Evolutionary conservation across 106 monocot genomes (phyloP).

Genomic region (Allium fistulosum): DNA sequence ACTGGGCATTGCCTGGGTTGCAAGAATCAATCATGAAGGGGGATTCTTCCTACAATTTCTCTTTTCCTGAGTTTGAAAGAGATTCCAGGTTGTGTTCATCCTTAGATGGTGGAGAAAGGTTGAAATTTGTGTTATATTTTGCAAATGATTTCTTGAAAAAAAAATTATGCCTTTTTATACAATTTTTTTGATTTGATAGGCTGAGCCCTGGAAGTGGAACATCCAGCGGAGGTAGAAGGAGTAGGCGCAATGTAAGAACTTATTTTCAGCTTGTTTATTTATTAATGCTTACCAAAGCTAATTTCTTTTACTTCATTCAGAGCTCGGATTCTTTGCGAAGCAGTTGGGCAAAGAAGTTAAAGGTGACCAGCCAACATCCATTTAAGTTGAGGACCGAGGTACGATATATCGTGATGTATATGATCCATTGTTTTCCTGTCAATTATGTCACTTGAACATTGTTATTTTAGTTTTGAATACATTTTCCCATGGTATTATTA

Average conservation of each 20-base stretch:
- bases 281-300: neutral
- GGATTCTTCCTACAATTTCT: conserved; percentile 10
- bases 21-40: conserved; percentile 8
- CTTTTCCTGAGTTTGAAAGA: conserved; percentile 16
- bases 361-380: conserved; percentile 46
- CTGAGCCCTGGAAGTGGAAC: conserved; percentile 43
- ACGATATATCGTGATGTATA: neutral
- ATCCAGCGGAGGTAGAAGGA: conserved; percentile 20
- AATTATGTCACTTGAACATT: too few relatives aligned
- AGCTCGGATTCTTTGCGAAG: conserved; percentile 40
- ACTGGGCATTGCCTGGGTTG: conserved; percentile 36
- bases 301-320: conserved; percentile 11
- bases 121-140: neutral
- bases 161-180: neutral
- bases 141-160: neutral
- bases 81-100: conserved; percentile 30
- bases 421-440: too few relatives aligned
- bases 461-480: too few relatives aligned
- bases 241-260: conserved; percentile 32
- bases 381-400: conserved; percentile 82
- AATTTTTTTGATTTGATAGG: neutral
- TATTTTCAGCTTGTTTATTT: neutral
- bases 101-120: conserved; percentile 41
- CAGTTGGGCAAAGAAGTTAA: conserved; percentile 52
- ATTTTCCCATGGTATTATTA: too few relatives aligned